Percentiles rank a stretch among this genome's conserved stretches.
Conservation (phyloP, 140 eudicot genomes). For the Erigeron philadelphicus region DNA sequence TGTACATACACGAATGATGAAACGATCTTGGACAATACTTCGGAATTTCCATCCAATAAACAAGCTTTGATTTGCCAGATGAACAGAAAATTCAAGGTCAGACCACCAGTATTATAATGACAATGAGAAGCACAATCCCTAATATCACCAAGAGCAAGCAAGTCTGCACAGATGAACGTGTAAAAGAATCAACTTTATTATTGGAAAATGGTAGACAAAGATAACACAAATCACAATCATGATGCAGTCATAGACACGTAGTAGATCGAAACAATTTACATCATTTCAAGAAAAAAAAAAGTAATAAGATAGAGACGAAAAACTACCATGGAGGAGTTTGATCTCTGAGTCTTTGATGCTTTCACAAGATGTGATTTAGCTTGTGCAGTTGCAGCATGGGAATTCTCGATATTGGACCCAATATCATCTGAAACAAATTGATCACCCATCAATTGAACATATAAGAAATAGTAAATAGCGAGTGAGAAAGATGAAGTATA, state of each 20-base stretch:
- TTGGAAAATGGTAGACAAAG: not conserved
- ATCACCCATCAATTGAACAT: not conserved
- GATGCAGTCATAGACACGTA: conserved; percentile 4
- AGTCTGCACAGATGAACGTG: conserved; percentile 39
- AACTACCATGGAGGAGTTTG: conserved; percentile 71
- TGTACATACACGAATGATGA: conserved; percentile 19
- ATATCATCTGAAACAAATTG: conserved; percentile 47
- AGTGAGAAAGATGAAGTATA: conserved; percentile 1
- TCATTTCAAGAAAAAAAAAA: not conserved
- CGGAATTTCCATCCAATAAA: conserved; percentile 10
- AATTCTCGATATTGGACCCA: conserved; percentile 46
- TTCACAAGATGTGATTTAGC: conserved; percentile 64
- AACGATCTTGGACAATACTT: conserved; percentile 6
- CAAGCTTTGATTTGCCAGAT: conserved; percentile 13
- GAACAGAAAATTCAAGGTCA: conserved; percentile 19
- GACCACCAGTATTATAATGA: conserved; percentile 43
- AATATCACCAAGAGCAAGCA: conserved; percentile 53
- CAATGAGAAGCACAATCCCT: conserved; percentile 53
- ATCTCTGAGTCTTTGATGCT: conserved; percentile 67
- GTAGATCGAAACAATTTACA: conserved; percentile 6
- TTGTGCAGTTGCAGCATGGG: conserved; percentile 61
- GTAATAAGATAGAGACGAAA: not conserved
- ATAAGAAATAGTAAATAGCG: not conserved
- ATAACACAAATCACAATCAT: not conserved
- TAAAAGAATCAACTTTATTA: conserved; percentile 12